A percentile compares a stretch with the other conserved stretches of the same genome.
Evolutionary conservation across 2,329 filamentous ascomycete genomes (phyloP).

Genomic region (Ophiostoma sp.): DNA sequence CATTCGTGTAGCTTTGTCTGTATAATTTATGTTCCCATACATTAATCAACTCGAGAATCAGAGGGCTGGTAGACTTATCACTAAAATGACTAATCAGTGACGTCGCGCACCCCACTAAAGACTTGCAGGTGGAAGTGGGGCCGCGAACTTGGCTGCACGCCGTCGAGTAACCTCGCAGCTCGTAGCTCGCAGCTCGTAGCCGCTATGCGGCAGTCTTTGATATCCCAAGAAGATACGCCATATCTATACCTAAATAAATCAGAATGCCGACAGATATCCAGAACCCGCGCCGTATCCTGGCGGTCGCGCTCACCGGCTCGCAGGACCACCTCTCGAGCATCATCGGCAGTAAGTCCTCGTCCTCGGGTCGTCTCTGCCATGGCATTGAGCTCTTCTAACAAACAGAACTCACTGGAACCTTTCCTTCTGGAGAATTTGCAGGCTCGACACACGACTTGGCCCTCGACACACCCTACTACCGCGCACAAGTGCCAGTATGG

Average conservation of each 20-base stretch:
- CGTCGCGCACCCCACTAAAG: slow-evolving; percentile 5
- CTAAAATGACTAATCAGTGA: slow-evolving; percentile 6
- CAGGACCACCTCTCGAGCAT: slow-evolving; percentile 45
- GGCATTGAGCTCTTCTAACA: not conserved
- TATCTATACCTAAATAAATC: not conserved
- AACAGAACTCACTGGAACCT: slow-evolving; percentile 49
- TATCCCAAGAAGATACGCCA: not conserved
- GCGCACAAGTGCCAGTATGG: slow-evolving; percentile 58
- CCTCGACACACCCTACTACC: slow-evolving; percentile 58
- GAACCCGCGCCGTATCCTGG: slow-evolving; percentile 54
- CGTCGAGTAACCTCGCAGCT: not conserved
- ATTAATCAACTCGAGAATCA: not conserved
- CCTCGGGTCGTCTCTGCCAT: too few relatives aligned
- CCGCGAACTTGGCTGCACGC: not conserved
- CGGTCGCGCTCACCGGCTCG: slow-evolving; percentile 48
- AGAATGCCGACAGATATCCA: slow-evolving; percentile 10
- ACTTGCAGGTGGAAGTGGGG: not conserved
- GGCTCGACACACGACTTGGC: slow-evolving; percentile 54
- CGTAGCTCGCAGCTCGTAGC: not conserved
- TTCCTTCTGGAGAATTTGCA: slow-evolving; percentile 40
- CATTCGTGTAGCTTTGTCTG: not conserved
- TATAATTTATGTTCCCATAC: not conserved
- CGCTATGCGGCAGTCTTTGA: not conserved
- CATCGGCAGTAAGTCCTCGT: slow-evolving; percentile 45
- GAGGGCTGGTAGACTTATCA: not conserved